phyloP scores from a whole-genome alignment of 2,329 filamentous ascomycete species.

The Chaetomiaceae sp. region DNA sequence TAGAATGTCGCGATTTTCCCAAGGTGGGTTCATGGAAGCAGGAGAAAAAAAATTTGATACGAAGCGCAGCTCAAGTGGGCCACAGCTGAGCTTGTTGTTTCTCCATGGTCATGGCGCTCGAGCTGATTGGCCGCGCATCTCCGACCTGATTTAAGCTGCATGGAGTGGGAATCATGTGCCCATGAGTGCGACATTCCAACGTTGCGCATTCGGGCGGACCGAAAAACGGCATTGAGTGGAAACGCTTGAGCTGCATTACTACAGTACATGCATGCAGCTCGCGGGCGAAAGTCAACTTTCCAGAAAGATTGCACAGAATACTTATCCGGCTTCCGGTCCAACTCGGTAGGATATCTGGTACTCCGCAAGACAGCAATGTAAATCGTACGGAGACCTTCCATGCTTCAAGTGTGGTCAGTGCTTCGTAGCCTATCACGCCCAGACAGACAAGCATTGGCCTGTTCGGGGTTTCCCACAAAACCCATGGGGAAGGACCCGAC shows the following conservation, averaged over 20 bases:
- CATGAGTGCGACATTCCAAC: not conserved
- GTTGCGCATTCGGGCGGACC: too few relatives aligned
- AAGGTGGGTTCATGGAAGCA: not conserved
- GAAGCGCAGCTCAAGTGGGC: not conserved
- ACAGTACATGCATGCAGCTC: too few relatives aligned
- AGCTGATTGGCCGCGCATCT: constrained; percentile 10
- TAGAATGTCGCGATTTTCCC: too few relatives aligned
- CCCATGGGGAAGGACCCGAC: constrained; percentile 5
- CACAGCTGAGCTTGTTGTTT: not conserved
- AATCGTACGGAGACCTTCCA: too few relatives aligned
- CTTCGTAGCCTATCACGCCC: not conserved
- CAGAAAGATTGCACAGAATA: too few relatives aligned
- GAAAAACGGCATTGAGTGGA: too few relatives aligned
- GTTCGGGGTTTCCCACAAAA: not conserved
- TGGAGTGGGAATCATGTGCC: constrained; percentile 20
- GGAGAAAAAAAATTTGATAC: not conserved
- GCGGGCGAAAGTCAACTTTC: too few relatives aligned
- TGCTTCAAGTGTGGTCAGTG: too few relatives aligned
- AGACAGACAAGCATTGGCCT: not conserved
- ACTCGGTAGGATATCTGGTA: too few relatives aligned
- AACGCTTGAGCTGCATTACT: too few relatives aligned
- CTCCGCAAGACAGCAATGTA: too few relatives aligned
- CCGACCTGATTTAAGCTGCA: constrained; percentile 12
- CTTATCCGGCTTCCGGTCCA: too few relatives aligned
- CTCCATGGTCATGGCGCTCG: not conserved